phyloP scores from a whole-genome alignment of 768 basidiomycete genomes.

The Suillus ampliporus region DNA sequence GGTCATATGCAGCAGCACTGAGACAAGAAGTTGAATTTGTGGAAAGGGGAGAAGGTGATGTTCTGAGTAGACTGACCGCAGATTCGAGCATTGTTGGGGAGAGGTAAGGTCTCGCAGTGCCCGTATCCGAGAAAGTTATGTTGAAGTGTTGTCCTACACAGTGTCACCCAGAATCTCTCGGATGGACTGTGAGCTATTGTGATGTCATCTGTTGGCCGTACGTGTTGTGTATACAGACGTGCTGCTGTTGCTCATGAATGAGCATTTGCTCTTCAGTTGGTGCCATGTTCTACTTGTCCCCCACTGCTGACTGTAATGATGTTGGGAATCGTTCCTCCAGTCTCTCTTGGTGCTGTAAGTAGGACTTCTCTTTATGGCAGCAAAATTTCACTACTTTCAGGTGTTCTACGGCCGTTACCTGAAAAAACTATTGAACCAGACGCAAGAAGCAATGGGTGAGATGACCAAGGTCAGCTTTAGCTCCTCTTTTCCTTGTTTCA shows the following conservation, averaged over 20 bases:
- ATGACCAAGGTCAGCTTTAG: slow-evolving; percentile 79
- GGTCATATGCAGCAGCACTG: slow-evolving; percentile 83
- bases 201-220: slow-evolving; percentile 93
- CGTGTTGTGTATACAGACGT: slow-evolving; percentile 34
- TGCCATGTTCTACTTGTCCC: slow-evolving; percentile 94
- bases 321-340: slow-evolving; percentile 90
- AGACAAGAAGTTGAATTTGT: slow-evolving; percentile 93
- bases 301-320: slow-evolving; percentile 88
- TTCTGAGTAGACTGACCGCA: slow-evolving; percentile 86
- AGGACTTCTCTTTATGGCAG: slow-evolving; percentile 11
- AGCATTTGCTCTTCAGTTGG: slow-evolving; percentile 77
- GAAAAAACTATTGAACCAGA: slow-evolving; percentile 86
- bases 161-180: slow-evolving; percentile 80
- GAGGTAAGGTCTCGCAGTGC: slow-evolving; percentile 52
- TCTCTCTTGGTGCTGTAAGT: slow-evolving; percentile 82
- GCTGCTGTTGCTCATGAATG: slow-evolving; percentile 3
- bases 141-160: slow-evolving; percentile 30
- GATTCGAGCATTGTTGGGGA: slow-evolving; percentile 95
- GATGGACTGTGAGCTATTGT: slow-evolving; percentile 85
- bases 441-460: slow-evolving; percentile 94
- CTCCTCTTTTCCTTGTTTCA: background rate
- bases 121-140: background rate
- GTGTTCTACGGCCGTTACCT: slow-evolving; percentile 96
- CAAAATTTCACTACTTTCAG: slow-evolving; percentile 44
- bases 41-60: slow-evolving; percentile 92